Evolutionary conservation across 495 filamentous ascomycete genomes (phyloP).

Genomic region (Rusavskia elegans): DNA sequence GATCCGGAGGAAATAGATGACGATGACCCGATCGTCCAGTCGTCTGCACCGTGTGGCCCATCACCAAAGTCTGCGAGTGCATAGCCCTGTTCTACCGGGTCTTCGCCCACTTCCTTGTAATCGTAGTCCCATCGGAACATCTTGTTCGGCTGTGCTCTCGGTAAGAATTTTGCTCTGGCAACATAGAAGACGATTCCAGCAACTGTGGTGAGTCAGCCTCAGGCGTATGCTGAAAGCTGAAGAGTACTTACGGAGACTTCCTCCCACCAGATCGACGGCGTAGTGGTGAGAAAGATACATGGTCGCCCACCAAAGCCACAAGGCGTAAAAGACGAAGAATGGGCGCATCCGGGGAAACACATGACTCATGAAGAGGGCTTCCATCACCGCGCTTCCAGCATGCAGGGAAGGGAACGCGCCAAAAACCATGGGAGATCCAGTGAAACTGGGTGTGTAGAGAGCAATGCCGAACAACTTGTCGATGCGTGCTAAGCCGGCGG

Average conservation of each 20-base stretch:
- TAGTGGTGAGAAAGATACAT: conserved; percentile 97
- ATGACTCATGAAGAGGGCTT: conserved; percentile 84
- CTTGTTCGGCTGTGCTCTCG: conserved; percentile 67
- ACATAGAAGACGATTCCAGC: conserved; percentile 70
- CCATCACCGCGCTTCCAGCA: conserved; percentile 68
- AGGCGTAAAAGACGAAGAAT: conserved; percentile 62
- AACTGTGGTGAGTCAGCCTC: conserved; percentile 21
- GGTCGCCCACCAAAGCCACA: conserved; percentile 97
- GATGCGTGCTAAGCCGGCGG: conserved; percentile 76
- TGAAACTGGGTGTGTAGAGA: conserved; percentile 82
- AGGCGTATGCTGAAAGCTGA: neutral
- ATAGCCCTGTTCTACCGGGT: conserved; percentile 36
- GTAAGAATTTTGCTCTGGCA: conserved; percentile 62
- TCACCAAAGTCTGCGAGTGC: conserved; percentile 38
- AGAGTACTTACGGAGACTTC: conserved; percentile 43
- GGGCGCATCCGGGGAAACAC: conserved; percentile 67
- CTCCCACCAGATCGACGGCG: conserved; percentile 79
- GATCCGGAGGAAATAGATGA: conserved; percentile 51
- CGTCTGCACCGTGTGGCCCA: conserved; percentile 45
- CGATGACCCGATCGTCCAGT: conserved; percentile 60
- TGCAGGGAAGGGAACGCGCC: conserved; percentile 89
- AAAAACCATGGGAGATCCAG: conserved; percentile 77
- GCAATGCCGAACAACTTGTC: conserved; percentile 79
- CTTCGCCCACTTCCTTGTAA: conserved; percentile 68
- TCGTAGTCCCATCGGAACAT: conserved; percentile 89